Base-by-base conservation (phyloP, 1,284 basidiomycete genomes). In the Ustilago hordei region DNA sequence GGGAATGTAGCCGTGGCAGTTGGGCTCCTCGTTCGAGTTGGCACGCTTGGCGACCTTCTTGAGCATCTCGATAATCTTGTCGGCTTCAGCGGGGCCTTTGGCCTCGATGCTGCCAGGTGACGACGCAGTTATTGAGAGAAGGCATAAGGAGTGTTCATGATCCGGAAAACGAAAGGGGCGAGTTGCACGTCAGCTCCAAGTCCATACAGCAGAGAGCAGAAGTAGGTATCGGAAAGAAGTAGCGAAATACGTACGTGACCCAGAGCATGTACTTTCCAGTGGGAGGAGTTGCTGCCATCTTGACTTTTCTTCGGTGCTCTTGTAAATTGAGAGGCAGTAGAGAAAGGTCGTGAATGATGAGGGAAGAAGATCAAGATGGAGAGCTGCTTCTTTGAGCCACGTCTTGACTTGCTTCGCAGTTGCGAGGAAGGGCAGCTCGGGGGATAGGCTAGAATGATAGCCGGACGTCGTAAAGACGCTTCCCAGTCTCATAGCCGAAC, bases 11-110 rank as follows among this genome's bases (percentile, higher is more conserved):
- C n/a, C 56, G 12, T 59, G 59, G 61, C 70, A 74, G 58, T 78
- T 60, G 64, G 75, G 75, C 62, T 78, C 75, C 47, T 78, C 64
- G 59, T 73, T 60, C 57, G 75, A 78, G 48, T 70, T 61, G 60
- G 75, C 75, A 23, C 71, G 70, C 2, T 57, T 60, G 15, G 67
- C 64, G 1, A 78, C 61, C 67, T 70, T 78, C 12, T 59, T 69
- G 62, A 78, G 75, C 12, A 78, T 28, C 8, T 65, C 68, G 54
- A 53, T n/a, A 28, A 74, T 68, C 64, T 74, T 60, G 54, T 73
- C 75, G 6, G 75, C 75, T 47, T 78, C 75, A 15, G 61, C 53
- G 36, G 61, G 38, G 34, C 75, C 70, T 43, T 78, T 78, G 59
- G 70, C 70, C 67, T 69, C 53, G 59, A 78, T 64, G 56, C 75